These are phyloP conservation scores for Claviceps sp. DNA, from an alignment of 2,329 filamentous ascomycete genomes.

Conservation along the genomic window DNA sequence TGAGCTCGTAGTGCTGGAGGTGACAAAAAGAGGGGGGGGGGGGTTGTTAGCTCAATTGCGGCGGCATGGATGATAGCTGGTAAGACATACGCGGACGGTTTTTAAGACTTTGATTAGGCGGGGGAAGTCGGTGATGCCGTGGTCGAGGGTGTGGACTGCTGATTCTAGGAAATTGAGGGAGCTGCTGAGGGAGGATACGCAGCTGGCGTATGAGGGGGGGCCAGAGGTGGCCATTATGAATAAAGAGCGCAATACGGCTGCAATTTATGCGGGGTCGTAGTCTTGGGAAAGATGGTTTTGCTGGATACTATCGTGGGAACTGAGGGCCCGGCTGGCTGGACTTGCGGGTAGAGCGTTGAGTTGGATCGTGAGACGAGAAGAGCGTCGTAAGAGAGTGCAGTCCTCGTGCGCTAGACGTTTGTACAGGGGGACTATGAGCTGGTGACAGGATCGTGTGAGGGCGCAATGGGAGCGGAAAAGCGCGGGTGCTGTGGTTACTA, in stretches of 20 bases:
- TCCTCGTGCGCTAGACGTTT: too few species aligned
- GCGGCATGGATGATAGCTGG: background rate
- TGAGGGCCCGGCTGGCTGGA: too few species aligned
- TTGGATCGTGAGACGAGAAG: too few species aligned
- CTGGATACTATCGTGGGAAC: too few species aligned
- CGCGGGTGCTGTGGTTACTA: too few species aligned
- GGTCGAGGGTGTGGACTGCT: conserved; percentile 42
- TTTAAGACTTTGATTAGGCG: conserved; percentile 42
- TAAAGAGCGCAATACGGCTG: background rate
- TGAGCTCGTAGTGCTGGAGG: conserved; percentile 75
- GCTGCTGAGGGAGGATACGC: conserved; percentile 44
- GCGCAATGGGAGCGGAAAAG: too few species aligned
- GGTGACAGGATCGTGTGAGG: too few species aligned
- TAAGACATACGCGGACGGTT: conserved; percentile 37
- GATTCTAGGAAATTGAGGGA: conserved; percentile 49
- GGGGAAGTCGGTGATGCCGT: conserved; percentile 45
- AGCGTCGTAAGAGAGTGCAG: too few species aligned
- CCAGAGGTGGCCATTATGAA: conserved; percentile 11
- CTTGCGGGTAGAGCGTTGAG: too few species aligned
- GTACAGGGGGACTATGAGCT: too few species aligned
- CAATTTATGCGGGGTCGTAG: background rate
- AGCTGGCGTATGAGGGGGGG: conserved; percentile 36
- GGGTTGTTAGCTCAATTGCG: conserved; percentile 1
- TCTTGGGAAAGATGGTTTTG: background rate
- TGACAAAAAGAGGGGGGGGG: background rate